Base-by-base conservation (phyloP, 2,329 filamentous ascomycete species). In the Akanthomyces dipterigenus region DNA sequence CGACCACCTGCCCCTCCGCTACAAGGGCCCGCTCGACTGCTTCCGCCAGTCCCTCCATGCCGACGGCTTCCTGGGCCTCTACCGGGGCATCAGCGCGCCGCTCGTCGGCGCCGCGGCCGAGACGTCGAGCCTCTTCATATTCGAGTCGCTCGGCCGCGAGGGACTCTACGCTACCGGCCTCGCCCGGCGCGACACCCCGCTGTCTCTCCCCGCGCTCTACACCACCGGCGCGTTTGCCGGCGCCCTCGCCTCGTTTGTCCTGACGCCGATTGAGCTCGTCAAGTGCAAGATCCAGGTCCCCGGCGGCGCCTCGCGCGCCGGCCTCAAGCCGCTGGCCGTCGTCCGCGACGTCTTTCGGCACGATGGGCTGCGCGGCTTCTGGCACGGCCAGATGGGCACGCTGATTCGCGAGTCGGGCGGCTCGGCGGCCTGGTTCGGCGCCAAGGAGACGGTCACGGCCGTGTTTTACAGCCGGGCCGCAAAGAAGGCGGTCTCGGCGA, bases 241-340 rank as follows among this genome's bases (percentile, higher is more conserved):
- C 38, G 89, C 90, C 43, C 89, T 96, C 69, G 96, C 95, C 0
- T 96, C 91, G 0, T 82, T 97, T 53, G 86, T 96, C 36, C 84
- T 99, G 64, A 99, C 95, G 0, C 95, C 95, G 0, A 91, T 99
- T 66, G 95, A 99, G 77, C 84, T 99, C 57, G 90, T 99, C 72
- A 99, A 99, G 77, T 99, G 95, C 83, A 96, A 95, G 76, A 96
- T 99, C 77, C 95, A 99, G 74, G 93, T 93, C 1, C 91, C 82
- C 11, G 70, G 69, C 2, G 75, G 77, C 26, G 79, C 71, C 26
- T 70, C 69, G 2, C 73, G 73, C 3, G 78, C 77, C 14, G 76
- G 82, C 3, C 81, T 89, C 5, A 83, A 84, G 1, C 88, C 92
- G 0, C 71, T 90, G 14, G 76, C 83, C 5, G 86, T 97, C 46